Evolutionary conservation across 163 green algal genomes (phyloP).

Genomic region (Scenedesmus sp.): DNA sequence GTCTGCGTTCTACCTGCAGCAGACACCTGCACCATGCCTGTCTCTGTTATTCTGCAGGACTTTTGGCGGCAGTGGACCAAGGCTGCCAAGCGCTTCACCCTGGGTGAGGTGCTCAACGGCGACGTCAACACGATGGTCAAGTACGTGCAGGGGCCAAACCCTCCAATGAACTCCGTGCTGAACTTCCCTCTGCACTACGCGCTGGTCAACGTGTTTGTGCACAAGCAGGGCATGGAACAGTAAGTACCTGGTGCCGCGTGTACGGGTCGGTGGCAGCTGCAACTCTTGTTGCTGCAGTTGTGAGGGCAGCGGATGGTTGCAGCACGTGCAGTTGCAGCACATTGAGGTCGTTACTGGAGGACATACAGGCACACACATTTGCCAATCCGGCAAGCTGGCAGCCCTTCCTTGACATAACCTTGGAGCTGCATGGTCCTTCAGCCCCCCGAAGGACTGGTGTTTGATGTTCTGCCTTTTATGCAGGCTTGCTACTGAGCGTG

Average conservation of each 20-base stretch:
- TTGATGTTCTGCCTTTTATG: too few species aligned
- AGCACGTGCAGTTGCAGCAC: too few species aligned
- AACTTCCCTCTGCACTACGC: conserved; percentile 53
- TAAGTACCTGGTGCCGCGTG: not conserved
- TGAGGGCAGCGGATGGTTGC: too few species aligned
- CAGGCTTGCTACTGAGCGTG: conserved; percentile 28
- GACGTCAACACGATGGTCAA: not conserved
- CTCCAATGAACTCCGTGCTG: conserved; percentile 9
- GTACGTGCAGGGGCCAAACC: conserved; percentile 8
- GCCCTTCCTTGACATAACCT: too few species aligned
- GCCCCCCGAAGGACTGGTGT: too few species aligned
- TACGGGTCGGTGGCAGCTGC: not conserved
- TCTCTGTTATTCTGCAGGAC: not conserved
- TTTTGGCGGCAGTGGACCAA: conserved; percentile 44
- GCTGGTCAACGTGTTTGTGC: conserved; percentile 1
- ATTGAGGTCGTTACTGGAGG: too few species aligned
- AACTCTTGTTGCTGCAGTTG: too few species aligned
- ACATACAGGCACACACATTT: too few species aligned
- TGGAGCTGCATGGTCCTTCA: too few species aligned
- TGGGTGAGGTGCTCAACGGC: conserved; percentile 36
- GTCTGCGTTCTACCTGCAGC: too few species aligned
- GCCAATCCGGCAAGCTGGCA: too few species aligned
- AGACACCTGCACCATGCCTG: too few species aligned
- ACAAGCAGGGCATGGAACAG: conserved; percentile 38
- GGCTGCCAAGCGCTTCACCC: not conserved